Percentiles rank a stretch among this genome's conserved stretches.
phyloP scores from a whole-genome alignment of 495 filamentous ascomycete genomes.

The Podospora didyma region DNA sequence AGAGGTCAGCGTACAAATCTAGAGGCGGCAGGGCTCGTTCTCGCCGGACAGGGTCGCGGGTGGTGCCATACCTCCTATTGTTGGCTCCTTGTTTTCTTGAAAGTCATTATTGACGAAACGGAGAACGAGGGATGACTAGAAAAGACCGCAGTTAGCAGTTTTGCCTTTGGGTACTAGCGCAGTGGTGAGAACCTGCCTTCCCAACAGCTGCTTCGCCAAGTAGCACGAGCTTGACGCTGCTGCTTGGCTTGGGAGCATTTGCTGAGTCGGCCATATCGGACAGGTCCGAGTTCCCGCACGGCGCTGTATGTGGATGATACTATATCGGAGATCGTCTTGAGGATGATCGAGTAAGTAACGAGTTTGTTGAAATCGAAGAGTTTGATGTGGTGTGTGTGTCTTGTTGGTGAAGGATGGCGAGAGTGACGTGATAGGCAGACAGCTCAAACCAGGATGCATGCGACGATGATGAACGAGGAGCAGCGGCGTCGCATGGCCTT shows the following conservation, averaged over 20 bases:
- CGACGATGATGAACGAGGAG: conserved; percentile 7
- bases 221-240: conserved; percentile 97
- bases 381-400: background rate
- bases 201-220: conserved; percentile 96
- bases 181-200: conserved; percentile 62
- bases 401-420: conserved; percentile 7
- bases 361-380: background rate
- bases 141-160: background rate
- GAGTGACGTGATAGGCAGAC: conserved; percentile 33
- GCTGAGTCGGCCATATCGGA: conserved; percentile 46
- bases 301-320: too few relatives aligned
- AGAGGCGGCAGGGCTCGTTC: too few relatives aligned
- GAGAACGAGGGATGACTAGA: conserved; percentile 90
- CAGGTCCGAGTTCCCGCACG: background rate
- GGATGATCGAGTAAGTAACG: background rate
- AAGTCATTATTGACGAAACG: conserved; percentile 99
- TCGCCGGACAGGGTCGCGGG: conserved; percentile 2
- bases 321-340: too few relatives aligned
- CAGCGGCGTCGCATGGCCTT: conserved; percentile 10
- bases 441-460: conserved; percentile 14
- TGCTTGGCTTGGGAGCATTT: conserved; percentile 86
- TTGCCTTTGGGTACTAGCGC: background rate
- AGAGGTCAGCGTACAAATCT: conserved; percentile 5
- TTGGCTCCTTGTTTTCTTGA: conserved; percentile 99
- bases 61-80: conserved; percentile 79